Conservation (phyloP, 345 rosid genomes). For the Acer negundo region DNA sequence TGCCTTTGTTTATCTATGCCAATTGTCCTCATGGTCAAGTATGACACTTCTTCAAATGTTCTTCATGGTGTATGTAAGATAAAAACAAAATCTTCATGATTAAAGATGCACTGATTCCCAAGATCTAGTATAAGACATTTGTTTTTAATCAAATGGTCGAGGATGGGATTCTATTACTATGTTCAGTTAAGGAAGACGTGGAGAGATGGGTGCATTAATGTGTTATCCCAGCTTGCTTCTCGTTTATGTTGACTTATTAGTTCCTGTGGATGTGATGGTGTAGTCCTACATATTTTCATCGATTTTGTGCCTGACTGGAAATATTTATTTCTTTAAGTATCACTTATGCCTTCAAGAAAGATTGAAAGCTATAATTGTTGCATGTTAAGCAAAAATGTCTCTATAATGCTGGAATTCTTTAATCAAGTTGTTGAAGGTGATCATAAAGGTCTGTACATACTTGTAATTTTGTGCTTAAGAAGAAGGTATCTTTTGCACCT, state of each 20-base stretch:
- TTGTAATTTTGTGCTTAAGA: neutral
- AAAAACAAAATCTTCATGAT: no score
- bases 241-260: neutral
- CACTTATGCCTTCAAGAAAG: neutral
- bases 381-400: neutral
- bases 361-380: neutral
- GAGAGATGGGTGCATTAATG: neutral
- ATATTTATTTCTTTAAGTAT: neutral
- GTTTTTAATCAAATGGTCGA: no score
- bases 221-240: neutral
- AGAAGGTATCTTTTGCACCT: neutral
- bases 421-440: constrained; percentile 3
- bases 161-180: neutral
- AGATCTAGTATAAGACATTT: no score
- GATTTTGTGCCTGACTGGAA: no score
- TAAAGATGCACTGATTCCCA: no score
- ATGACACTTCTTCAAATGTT: no score
- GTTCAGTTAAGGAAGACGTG: neutral
- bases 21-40: no score
- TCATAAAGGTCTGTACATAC: no score
- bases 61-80: no score
- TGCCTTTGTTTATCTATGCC: no score
- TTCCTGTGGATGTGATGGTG: neutral
- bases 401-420: neutral
- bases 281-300: neutral